Percentiles rank a stretch among this genome's conserved stretches.
phyloP scores from a whole-genome alignment of 805 yeast species.

The Candida broadrunensis region DNA sequence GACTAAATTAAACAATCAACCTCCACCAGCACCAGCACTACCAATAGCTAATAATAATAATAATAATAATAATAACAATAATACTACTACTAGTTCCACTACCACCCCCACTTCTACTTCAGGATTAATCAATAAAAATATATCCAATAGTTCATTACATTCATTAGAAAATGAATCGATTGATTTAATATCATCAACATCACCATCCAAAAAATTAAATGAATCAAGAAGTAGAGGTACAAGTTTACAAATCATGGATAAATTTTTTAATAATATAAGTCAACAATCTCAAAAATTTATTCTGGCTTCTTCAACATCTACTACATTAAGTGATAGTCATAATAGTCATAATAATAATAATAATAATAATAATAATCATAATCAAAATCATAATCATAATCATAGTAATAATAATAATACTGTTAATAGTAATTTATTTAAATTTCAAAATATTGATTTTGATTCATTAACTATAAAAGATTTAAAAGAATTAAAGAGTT shows the following conservation, averaged over 20 bases:
- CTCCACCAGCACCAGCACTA: not conserved
- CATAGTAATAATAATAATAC: not conserved
- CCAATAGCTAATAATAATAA: no score
- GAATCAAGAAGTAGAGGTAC: conserved; percentile 27
- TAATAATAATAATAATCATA: conserved; percentile 1
- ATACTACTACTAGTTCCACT: not conserved
- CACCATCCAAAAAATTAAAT: conserved; percentile 11
- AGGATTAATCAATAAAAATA: conserved; percentile 9
- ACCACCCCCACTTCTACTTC: not conserved
- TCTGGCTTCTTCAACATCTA: not conserved
- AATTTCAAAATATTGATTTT: conserved; percentile 31
- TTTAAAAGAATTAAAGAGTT: conserved; percentile 27
- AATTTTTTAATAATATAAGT: conserved; percentile 37
- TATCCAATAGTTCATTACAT: conserved; percentile 31
- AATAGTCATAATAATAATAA: conserved; percentile 4
- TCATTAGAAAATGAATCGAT: conserved; percentile 23
- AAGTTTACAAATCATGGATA: conserved; percentile 42
- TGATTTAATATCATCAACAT: not conserved
- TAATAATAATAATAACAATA: not conserved
- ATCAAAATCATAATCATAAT: conserved; percentile 4
- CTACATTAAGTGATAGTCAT: not conserved
- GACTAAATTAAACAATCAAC: conserved; percentile 31
- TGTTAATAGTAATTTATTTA: conserved; percentile 9
- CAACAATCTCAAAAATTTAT: not conserved
- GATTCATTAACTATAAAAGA: conserved; percentile 35